These are phyloP conservation scores for Fusarium sp. DNA, from an alignment of 2,329 filamentous ascomycete species.

Conservation along the genomic window DNA sequence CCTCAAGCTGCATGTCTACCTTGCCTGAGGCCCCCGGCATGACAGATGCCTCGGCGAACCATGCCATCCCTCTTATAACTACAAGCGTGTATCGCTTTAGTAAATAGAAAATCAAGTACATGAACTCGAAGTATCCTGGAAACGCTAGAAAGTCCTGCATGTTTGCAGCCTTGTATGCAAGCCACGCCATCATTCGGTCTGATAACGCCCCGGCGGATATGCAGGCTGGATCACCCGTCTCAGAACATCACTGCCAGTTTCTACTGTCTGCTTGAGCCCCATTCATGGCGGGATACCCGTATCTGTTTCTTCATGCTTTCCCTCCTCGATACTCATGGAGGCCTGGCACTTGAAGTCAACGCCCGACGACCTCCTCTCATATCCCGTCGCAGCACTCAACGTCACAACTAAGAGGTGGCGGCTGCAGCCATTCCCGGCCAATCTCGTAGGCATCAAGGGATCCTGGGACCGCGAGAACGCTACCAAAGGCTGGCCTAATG, in stretches of 20 bases:
- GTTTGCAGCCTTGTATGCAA: background rate
- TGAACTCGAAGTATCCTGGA: background rate
- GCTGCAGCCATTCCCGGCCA: background rate
- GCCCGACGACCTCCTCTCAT: background rate
- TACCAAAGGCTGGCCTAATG: background rate
- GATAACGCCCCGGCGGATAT: background rate
- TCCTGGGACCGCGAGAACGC: background rate
- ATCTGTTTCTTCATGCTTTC: background rate
- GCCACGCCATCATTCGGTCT: background rate
- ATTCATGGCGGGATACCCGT: background rate
- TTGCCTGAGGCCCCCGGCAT: background rate
- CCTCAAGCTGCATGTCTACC: background rate
- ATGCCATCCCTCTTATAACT: background rate
- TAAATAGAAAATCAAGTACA: background rate
- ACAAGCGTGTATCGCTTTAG: background rate
- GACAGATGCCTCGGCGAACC: background rate
- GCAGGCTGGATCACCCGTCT: background rate
- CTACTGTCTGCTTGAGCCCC: background rate
- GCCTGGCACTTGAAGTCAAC: background rate
- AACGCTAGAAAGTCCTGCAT: background rate
- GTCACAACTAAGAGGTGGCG: background rate
- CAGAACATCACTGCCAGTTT: background rate
- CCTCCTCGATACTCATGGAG: background rate
- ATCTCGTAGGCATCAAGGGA: background rate
- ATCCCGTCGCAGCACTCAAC: conserved; percentile 2